phyloP scores from a whole-genome alignment of 2,329 filamentous ascomycete genomes.

The Paecilomyces dactylethromorphus region DNA sequence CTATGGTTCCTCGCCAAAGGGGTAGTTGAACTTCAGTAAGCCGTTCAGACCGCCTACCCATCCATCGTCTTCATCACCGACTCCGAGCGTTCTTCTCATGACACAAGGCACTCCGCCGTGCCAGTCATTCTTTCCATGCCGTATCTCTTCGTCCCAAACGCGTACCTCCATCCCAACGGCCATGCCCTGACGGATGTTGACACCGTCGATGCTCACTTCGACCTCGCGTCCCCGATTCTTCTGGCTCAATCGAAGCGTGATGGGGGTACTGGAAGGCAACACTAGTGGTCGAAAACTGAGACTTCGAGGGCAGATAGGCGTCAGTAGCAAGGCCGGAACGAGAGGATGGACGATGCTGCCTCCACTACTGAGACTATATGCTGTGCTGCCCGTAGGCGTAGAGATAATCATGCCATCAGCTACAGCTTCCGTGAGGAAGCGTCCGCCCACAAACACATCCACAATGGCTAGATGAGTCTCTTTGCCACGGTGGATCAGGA shows the following conservation, averaged over 20 bases:
- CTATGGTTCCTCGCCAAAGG: conserved; percentile 64
- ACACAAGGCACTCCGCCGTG: conserved; percentile 85
- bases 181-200: conserved; percentile 58
- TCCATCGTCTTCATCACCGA: conserved; percentile 64
- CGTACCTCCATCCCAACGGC: conserved; percentile 75
- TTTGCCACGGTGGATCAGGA: conserved; percentile 84
- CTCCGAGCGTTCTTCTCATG: conserved; percentile 56
- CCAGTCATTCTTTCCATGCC: conserved; percentile 47
- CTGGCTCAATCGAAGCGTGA: conserved; percentile 73
- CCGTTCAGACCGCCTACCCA: conserved; percentile 96
- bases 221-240: conserved; percentile 71
- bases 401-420: conserved; percentile 92
- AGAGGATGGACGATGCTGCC: conserved; percentile 92
- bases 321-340: conserved; percentile 80
- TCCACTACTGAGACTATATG: conserved; percentile 88
- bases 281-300: conserved; percentile 89
- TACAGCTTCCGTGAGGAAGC: conserved; percentile 87
- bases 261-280: conserved; percentile 75
- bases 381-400: conserved; percentile 90
- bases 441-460: conserved; percentile 81
- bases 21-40: conserved; percentile 93
- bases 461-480: conserved; percentile 88
- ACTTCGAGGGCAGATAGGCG: conserved; percentile 87
- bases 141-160: conserved; percentile 79
- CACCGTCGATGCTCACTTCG: conserved; percentile 73